phyloP scores from a whole-genome alignment of 2,329 filamentous ascomycete genomes.

The Neobulgaria alba region DNA sequence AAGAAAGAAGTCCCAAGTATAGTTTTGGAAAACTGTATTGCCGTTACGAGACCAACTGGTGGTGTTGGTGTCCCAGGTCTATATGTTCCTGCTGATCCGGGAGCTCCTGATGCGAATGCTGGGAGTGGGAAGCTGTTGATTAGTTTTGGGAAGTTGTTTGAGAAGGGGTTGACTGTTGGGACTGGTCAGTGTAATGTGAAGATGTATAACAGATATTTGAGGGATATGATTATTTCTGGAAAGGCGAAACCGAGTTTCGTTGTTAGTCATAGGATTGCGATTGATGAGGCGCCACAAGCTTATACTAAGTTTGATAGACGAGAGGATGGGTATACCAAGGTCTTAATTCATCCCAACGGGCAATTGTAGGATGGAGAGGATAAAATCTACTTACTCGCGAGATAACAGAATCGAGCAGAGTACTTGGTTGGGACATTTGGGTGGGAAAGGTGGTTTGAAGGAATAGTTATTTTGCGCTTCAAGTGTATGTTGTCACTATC shows the following conservation, averaged over 20 bases:
- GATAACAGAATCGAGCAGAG: constrained; percentile 1
- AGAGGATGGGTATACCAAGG: constrained; percentile 60
- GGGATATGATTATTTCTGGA: constrained; percentile 56
- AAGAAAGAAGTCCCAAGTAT: constrained; percentile 53
- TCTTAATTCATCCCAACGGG: constrained; percentile 58
- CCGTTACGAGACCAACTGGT: constrained; percentile 23
- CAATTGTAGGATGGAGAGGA: constrained; percentile 5
- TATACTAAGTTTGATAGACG: constrained; percentile 60
- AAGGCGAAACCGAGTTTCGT: constrained; percentile 59
- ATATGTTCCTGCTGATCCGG: constrained; percentile 43
- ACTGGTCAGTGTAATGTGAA: constrained; percentile 63
- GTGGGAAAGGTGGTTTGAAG: too few species aligned
- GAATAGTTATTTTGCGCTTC: too few species aligned
- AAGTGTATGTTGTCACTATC: too few species aligned
- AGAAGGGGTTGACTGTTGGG: constrained; percentile 54
- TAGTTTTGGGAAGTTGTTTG: constrained; percentile 59
- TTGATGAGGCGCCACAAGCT: constrained; percentile 51
- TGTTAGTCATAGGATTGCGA: constrained; percentile 53
- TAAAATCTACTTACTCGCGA: too few species aligned
- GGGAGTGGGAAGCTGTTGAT: constrained; percentile 56
- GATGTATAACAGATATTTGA: constrained; percentile 56
- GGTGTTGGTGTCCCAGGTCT: constrained; percentile 27
- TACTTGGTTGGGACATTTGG: constrained; percentile 1
- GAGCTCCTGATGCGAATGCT: constrained; percentile 50
- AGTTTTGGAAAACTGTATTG: constrained; percentile 24